Conservation (phyloP, 179 eudicot species). For the Vitellaria paradoxa region DNA sequence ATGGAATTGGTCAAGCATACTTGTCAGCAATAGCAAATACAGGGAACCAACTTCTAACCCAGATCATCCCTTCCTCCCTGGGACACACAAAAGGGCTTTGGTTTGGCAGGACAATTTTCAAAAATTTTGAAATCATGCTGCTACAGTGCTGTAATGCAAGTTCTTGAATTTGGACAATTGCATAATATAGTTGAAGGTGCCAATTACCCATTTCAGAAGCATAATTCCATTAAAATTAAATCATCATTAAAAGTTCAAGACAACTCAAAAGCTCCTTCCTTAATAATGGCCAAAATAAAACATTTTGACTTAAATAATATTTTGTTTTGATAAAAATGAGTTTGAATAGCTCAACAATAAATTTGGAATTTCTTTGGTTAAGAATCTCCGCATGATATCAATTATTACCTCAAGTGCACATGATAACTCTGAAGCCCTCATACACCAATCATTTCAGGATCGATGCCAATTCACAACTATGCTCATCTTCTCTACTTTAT, state of each 20-base stretch:
- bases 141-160: neutral
- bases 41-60: neutral
- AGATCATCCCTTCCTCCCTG: too few species aligned
- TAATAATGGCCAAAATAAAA: neutral
- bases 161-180: neutral
- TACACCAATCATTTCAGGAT: slow-evolving; percentile 10
- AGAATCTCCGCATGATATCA: neutral
- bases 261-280: neutral
- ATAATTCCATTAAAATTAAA: neutral
- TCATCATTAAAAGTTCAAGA: neutral
- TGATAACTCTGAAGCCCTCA: neutral
- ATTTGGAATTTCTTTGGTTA: neutral
- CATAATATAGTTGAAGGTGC: too few species aligned
- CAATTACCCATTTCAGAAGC: too few species aligned
- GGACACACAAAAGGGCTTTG: neutral
- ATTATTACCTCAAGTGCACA: neutral
- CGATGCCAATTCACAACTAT: neutral
- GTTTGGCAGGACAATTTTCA: too few species aligned
- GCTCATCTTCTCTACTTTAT: neutral
- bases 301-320: neutral
- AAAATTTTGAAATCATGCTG: neutral
- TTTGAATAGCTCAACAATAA: neutral
- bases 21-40: slow-evolving; percentile 10
- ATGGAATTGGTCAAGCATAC: neutral
- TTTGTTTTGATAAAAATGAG: neutral